Evolutionary conservation across 768 basidiomycete species (phyloP).

Genomic region (Antrodiella citrinella): DNA sequence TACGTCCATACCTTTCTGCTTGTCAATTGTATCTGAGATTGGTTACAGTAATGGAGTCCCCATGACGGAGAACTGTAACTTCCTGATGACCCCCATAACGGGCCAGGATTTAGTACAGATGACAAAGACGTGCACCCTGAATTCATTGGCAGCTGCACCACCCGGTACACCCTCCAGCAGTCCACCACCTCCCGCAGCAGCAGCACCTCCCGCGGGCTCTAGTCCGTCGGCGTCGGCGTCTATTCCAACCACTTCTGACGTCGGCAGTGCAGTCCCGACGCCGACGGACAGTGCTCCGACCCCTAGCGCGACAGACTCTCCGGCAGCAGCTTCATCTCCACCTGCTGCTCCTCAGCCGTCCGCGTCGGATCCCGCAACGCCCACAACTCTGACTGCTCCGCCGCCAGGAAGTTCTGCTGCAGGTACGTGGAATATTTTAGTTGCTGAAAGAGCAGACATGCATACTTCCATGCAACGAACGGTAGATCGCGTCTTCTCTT

Average conservation of each 20-base stretch:
- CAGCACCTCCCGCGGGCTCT: neutral
- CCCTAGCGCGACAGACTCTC: constrained; percentile 16
- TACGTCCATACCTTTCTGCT: constrained; percentile 20
- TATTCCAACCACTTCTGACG: constrained; percentile 3
- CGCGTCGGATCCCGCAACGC: neutral
- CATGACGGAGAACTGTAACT: constrained; percentile 27
- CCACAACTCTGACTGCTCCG: neutral
- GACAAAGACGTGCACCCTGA: constrained; percentile 23
- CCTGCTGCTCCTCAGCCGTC: neutral
- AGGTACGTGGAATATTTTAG: neutral
- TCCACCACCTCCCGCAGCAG: constrained; percentile 1
- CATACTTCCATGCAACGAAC: neutral
- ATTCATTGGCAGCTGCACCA: neutral
- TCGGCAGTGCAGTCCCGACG: too few relatives aligned
- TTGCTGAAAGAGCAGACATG: neutral
- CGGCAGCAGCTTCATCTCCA: constrained; percentile 11
- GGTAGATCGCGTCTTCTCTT: neutral
- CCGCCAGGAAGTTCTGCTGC: neutral
- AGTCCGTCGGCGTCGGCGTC: neutral
- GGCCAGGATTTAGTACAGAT: constrained; percentile 24
- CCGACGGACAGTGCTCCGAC: constrained; percentile 8
- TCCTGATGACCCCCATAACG: constrained; percentile 27
- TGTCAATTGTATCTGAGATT: neutral
- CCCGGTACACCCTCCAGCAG: neutral
- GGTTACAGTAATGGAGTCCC: constrained; percentile 17